Evolutionary conservation across 2,329 filamentous ascomycete genomes (phyloP).

Genomic region (Dryadomyces quercus-mongolicae): DNA sequence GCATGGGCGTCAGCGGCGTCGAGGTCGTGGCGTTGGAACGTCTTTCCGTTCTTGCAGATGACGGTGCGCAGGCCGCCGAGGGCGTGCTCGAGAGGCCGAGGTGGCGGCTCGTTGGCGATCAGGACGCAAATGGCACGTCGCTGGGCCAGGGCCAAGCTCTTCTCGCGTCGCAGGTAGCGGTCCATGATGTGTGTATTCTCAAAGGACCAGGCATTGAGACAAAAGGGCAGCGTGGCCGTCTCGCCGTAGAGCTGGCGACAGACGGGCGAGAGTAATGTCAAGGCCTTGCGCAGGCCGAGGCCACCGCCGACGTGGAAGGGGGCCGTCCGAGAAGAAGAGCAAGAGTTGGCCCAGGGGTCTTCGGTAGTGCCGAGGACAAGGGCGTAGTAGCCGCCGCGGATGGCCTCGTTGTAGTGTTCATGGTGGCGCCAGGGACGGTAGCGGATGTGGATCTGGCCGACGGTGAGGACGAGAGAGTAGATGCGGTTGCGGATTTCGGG

Average conservation of each 20-base stretch:
- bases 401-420: background rate
- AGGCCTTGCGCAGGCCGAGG: constrained; percentile 7
- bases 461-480: constrained; percentile 19
- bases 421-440: constrained; percentile 17
- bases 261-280: constrained; percentile 21
- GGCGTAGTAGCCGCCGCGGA: constrained; percentile 17
- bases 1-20: background rate
- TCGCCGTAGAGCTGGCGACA: constrained; percentile 26
- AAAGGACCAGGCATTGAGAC: constrained; percentile 23
- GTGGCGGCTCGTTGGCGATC: constrained; percentile 16
- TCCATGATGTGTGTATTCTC: constrained; percentile 20
- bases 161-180: constrained; percentile 20
- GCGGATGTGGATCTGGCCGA: constrained; percentile 22
- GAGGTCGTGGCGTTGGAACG: constrained; percentile 5
- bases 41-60: constrained; percentile 10
- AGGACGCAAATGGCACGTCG: constrained; percentile 19
- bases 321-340: background rate
- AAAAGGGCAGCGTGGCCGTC: constrained; percentile 21
- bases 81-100: constrained; percentile 15
- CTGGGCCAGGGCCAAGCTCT: constrained; percentile 17
- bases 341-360: constrained; percentile 17
- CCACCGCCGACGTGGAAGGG: background rate
- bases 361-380: constrained; percentile 15
- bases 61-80: constrained; percentile 19
- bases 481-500: constrained; percentile 22